Evolutionary conservation across 225 moss, liverwort and hornwort genomes (phyloP).

Genomic region (Pseudisothecium myosuroides): DNA sequence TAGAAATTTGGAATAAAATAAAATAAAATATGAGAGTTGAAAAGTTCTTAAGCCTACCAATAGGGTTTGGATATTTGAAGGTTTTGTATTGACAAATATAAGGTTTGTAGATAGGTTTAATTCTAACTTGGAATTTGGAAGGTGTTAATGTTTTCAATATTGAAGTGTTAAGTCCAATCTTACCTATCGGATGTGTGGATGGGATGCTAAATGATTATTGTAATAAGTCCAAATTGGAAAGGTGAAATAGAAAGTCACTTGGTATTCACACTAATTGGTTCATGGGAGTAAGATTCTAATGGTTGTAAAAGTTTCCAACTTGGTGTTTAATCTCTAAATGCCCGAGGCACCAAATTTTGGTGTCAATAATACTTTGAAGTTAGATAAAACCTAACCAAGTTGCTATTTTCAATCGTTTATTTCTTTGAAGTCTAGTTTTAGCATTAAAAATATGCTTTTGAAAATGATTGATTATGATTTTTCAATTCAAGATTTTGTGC

Average conservation of each 20-base stretch:
- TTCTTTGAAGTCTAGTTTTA: too few species aligned
- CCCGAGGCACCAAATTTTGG: too few species aligned
- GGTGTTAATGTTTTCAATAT: too few species aligned
- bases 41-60: neutral
- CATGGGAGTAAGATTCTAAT: neutral
- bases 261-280: neutral
- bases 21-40: neutral
- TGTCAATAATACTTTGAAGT: too few species aligned
- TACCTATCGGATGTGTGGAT: rapidly evolving
- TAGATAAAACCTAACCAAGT: too few species aligned
- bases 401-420: too few species aligned
- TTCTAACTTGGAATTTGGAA: neutral
- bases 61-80: neutral
- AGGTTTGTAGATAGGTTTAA: neutral
- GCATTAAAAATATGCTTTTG: too few species aligned
- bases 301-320: neutral
- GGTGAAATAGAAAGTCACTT: rapidly evolving
- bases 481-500: too few species aligned
- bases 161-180: neutral
- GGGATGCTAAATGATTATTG: neutral
- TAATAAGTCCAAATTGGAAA: neutral
- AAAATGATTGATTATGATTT: too few species aligned
- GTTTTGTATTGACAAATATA: neutral
- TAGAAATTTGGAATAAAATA: neutral
- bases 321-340: too few species aligned